These are phyloP conservation scores for Tolypocladium pustulatum DNA, from an alignment of 2,329 filamentous ascomycete species.

Conservation along the genomic window DNA sequence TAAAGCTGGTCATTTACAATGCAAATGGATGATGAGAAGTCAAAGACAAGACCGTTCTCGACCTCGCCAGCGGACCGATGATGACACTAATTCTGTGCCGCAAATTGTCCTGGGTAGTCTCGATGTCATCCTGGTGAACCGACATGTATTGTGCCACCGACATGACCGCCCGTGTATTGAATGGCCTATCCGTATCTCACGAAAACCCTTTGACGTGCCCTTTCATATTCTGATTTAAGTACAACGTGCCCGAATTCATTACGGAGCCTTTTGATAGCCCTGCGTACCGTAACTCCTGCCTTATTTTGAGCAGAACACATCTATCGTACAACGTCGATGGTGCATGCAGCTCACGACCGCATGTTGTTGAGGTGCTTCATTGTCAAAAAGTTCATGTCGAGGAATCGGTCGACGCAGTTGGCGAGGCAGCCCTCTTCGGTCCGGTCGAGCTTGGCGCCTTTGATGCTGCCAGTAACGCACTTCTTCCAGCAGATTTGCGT, in stretches of 20 bases:
- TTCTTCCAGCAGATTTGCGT: slow-evolving; percentile 88
- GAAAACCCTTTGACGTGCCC: not conserved
- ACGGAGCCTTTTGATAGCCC: not conserved
- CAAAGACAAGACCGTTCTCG: slow-evolving; percentile 1
- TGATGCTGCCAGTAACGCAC: slow-evolving; percentile 70
- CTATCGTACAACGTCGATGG: not conserved
- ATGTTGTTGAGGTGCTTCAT: slow-evolving; percentile 68
- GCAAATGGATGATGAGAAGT: slow-evolving; percentile 21
- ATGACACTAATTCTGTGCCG: not conserved
- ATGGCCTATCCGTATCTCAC: not conserved
- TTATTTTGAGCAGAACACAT: slow-evolving; percentile 1
- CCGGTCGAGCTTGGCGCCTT: slow-evolving; percentile 60
- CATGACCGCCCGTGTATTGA: not conserved
- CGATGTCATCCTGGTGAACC: not conserved
- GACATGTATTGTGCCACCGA: not conserved
- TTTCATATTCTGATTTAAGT: not conserved
- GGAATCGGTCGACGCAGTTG: slow-evolving; percentile 89
- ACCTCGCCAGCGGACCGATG: not conserved
- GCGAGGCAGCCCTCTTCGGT: slow-evolving; percentile 73
- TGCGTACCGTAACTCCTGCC: not conserved
- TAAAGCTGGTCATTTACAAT: slow-evolving; percentile 22
- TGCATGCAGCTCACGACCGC: slow-evolving; percentile 20
- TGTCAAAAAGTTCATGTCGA: slow-evolving; percentile 81
- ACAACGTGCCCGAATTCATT: not conserved
- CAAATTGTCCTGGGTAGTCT: not conserved